Evolutionary conservation across 2,329 filamentous ascomycete species (phyloP).

Genomic region (Camptophora hylomeconis): DNA sequence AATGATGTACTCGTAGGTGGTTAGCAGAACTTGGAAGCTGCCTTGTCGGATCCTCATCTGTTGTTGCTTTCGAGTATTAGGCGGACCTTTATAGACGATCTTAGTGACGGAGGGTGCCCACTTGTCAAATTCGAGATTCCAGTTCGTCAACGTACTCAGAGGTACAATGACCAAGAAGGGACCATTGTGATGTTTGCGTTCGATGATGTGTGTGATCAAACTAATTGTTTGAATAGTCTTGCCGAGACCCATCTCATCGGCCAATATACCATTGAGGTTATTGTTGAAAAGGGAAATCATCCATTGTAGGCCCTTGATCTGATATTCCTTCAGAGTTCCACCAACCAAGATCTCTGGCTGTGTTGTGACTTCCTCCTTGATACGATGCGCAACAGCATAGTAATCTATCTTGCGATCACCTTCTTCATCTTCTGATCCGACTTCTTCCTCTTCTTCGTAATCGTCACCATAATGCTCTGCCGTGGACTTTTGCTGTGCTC

Average conservation of each 20-base stretch:
- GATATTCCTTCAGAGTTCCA: slow-evolving; percentile 90
- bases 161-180: slow-evolving; percentile 96
- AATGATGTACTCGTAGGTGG: slow-evolving; percentile 99
- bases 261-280: slow-evolving; percentile 96
- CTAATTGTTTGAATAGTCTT: slow-evolving; percentile 99
- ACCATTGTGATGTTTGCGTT: slow-evolving; percentile 81
- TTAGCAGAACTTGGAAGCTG: slow-evolving; percentile 89
- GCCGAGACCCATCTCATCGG: slow-evolving; percentile 98
- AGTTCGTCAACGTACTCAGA: slow-evolving; percentile 92
- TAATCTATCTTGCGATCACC: slow-evolving; percentile 81
- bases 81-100: slow-evolving; percentile 95
- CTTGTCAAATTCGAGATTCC: slow-evolving; percentile 97
- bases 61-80: slow-evolving; percentile 72
- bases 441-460: slow-evolving; percentile 53
- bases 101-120: slow-evolving; percentile 82
- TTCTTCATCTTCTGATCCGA: slow-evolving; percentile 55
- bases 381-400: slow-evolving; percentile 91
- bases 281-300: slow-evolving; percentile 99
- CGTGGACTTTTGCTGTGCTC: slow-evolving; percentile 77
- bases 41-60: slow-evolving; percentile 91
- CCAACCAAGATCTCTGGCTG: slow-evolving; percentile 83
- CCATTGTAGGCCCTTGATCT: slow-evolving; percentile 97
- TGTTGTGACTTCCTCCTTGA: slow-evolving; percentile 78
- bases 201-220: slow-evolving; percentile 92
- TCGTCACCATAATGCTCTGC: slow-evolving; percentile 64